Base-by-base conservation (phyloP, 176 grass and related monocot species). In the Tuctoria greenei region DNA sequence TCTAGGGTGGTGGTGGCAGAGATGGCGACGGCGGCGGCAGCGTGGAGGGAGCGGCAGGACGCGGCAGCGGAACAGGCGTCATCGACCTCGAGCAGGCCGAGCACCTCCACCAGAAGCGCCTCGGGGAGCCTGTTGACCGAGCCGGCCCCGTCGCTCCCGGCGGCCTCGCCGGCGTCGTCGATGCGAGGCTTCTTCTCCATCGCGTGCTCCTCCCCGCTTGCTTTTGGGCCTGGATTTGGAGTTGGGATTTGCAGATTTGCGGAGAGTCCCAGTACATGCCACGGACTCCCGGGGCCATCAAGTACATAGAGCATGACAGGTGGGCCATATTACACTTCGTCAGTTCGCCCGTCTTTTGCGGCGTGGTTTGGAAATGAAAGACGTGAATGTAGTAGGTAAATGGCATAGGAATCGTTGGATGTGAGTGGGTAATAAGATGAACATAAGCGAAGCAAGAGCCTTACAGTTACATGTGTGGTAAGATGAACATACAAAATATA, bases 41-140 rank as follows among this genome's bases (percentile, higher is more conserved):
- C 57, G 64, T 80, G 69, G 76, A 91, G 81, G 42, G 86, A 71
- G 79, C 85, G 90, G 87, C 91, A 93, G 84, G 92, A 88, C 24
- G 88, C 86, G 43, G 95, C 84, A 67, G 87, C 79, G 34, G 95
- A 92, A 85, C 91, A 92, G 49, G 90, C 78, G 73, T 85, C 90
- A 10, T 93, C 91, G 51, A 97, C 57, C 55, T 87, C 91, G 61
- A 97, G 84, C 79, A 79, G 88, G 41, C 73, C 61, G 38, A 91
- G 72, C 37, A 93, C 81, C 74, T 97, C 95, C 66, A 88, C 88
- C 5, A 97, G 69, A 57, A 97, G 77, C 27, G 79, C 88, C 54
- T 89, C 86, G 0, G 95, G 95, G 26, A 97, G 88, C 66, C 75
- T 59, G 43, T 92, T 86, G 3, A 93, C 65, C 23, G 91, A 60